phyloP scores from a whole-genome alignment of 768 basidiomycete genomes.

The Gymnopilus dilepis region DNA sequence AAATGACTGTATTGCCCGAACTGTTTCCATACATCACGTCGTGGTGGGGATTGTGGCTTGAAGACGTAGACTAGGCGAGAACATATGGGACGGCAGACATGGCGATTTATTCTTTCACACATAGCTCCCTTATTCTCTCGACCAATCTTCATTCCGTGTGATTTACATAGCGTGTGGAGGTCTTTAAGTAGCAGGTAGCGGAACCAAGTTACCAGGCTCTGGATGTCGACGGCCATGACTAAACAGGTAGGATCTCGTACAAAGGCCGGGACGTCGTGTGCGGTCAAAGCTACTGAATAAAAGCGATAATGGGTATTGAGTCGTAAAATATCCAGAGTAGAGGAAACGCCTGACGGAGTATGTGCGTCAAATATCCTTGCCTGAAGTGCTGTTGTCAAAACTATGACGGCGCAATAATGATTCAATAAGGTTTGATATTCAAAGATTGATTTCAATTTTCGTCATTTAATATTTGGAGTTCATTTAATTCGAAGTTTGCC shows the following conservation, averaged over 20 bases:
- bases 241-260: not conserved
- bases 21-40: no score
- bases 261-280: not conserved
- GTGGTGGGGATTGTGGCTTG: not conserved
- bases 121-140: not conserved
- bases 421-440: no score
- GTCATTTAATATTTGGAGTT: no score
- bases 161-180: not conserved
- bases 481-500: no score
- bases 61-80: not conserved
- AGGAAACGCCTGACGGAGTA: not conserved
- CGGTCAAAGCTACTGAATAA: not conserved
- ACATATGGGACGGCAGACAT: not conserved
- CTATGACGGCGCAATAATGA: no score
- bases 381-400: no score
- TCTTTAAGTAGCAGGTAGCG: not conserved
- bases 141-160: not conserved
- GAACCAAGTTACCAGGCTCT: not conserved
- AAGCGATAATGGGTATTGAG: not conserved
- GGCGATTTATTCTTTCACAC: not conserved
- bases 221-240: not conserved
- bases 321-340: not conserved
- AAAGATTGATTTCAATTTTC: no score
- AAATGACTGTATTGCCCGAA: no score
- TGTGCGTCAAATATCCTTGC: no score